Base-by-base conservation (phyloP, 768 basidiomycete genomes). In the Plicaturopsis crispa region DNA sequence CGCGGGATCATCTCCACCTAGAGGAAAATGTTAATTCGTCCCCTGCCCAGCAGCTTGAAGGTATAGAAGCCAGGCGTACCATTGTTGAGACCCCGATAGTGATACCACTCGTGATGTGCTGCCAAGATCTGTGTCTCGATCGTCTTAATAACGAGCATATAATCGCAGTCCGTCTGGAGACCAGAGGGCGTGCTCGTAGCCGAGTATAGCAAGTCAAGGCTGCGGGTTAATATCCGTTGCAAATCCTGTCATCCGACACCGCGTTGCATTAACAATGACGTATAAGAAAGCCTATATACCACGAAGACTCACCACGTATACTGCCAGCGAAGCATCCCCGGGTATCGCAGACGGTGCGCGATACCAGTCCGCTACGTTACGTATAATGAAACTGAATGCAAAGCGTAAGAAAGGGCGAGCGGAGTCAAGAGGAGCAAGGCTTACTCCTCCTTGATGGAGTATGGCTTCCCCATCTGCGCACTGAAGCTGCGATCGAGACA, bases 381-480 rank as follows among this genome's bases (percentile, higher is more conserved):
- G 81, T 48, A 97, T 89, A 53, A 97, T 85, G 52, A 73, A 89
- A 57, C 87, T 90, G 50, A 19, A 44, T 31, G 21, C 38, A 30
- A 39, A 13, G 12, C 23, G 37, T 28, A 44, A 18, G 24, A 46
- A n/a, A n/a, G n/a, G n/a, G 44, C 34, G 36, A 34, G 37, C 21
- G 38, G 24, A 4, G 24, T 31, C 28, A 26, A 36, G 30, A 38
- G 24, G 24, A 33, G 30, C 11, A 33, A 11, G 20, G 72, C 88
- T 49, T 54, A 91, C 88, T 99, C 94, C 61, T 97, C 94, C 54
- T 84, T 80, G 48, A 97, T 82, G 2, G 83, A 79, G 53, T 87
- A 80, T 3, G 94, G 94, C 62, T 96, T 97, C 31, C 93, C 93
- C 90, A 97, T 90, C 61, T 94, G 92, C 1, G 93, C 87, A 48